Evolutionary conservation across 2,329 filamentous ascomycete species (phyloP).

Genomic region (Apiospora koreana): DNA sequence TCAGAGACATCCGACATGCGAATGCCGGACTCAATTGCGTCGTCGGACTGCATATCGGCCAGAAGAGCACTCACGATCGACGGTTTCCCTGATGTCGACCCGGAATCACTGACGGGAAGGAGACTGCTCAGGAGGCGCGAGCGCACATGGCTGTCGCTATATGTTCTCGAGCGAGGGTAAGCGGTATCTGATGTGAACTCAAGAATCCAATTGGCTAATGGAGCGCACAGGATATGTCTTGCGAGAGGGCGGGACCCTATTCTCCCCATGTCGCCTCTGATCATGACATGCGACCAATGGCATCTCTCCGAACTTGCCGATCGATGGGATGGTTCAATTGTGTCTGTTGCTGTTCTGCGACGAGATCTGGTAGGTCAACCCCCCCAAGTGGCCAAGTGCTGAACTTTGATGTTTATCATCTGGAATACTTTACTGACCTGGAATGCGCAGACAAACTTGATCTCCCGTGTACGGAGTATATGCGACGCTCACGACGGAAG

Average conservation of each 20-base stretch:
- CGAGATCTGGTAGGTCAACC: conserved; percentile 58
- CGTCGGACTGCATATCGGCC: conserved; percentile 69
- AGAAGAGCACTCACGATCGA: conserved; percentile 66
- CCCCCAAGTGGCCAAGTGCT: too few relatives aligned
- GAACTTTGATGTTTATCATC: too few relatives aligned
- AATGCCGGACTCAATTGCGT: conserved; percentile 49
- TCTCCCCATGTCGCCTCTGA: conserved; percentile 64
- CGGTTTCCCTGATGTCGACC: conserved; percentile 65
- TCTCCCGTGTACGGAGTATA: conserved; percentile 57
- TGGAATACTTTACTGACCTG: not conserved
- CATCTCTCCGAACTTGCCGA: conserved; percentile 65
- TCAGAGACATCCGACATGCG: conserved; percentile 48
- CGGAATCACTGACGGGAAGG: conserved; percentile 59
- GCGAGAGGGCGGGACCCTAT: conserved; percentile 70
- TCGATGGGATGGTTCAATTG: conserved; percentile 68
- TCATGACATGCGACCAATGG: conserved; percentile 71
- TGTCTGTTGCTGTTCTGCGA: conserved; percentile 70
- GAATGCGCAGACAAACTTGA: conserved; percentile 50
- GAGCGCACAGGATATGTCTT: conserved; percentile 57
- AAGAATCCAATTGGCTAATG: conserved; percentile 20
- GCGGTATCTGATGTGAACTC: conserved; percentile 13
- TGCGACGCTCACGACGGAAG: conserved; percentile 58
- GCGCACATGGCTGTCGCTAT: conserved; percentile 70
- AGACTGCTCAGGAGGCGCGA: conserved; percentile 66
- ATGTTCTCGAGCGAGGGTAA: conserved; percentile 70